Evolutionary conservation across 768 basidiomycete genomes (phyloP).

Genomic region (Panellus pusillus): DNA sequence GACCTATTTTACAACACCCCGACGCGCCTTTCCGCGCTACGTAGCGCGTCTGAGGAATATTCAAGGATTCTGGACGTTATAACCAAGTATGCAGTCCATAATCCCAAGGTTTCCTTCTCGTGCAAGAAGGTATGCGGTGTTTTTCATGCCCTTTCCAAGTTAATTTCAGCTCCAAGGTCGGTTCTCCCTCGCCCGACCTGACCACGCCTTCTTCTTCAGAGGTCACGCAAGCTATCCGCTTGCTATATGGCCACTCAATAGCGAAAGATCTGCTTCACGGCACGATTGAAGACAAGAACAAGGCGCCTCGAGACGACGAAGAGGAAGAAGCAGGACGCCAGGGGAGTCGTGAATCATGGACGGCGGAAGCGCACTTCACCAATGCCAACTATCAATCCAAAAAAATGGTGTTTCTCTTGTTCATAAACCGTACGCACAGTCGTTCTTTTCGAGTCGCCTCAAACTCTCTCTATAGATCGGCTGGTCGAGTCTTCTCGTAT

Average conservation of each 20-base stretch:
- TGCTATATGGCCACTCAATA: slow-evolving; percentile 79
- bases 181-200: slow-evolving; percentile 73
- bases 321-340: slow-evolving; percentile 26
- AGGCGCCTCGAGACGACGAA: slow-evolving; percentile 24
- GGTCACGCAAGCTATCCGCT: slow-evolving; percentile 66
- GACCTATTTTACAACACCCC: slow-evolving; percentile 95
- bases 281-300: slow-evolving; percentile 30
- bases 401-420: slow-evolving; percentile 81
- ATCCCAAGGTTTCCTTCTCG: slow-evolving; percentile 81
- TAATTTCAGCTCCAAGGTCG: slow-evolving; percentile 48
- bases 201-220: slow-evolving; percentile 74
- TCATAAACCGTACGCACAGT: slow-evolving; percentile 84
- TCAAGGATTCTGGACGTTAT: slow-evolving; percentile 87
- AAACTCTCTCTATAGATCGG: slow-evolving; percentile 58
- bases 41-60: slow-evolving; percentile 88
- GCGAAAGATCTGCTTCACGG: slow-evolving; percentile 70
- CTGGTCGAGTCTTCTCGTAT: slow-evolving; percentile 87
- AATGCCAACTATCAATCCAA: slow-evolving; percentile 89
- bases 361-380: slow-evolving; percentile 73
- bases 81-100: slow-evolving; percentile 92
- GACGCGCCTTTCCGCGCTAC: slow-evolving; percentile 80
- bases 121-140: slow-evolving; percentile 77
- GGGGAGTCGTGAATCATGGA: slow-evolving; percentile 56
- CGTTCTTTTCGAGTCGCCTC: not conserved
- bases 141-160: slow-evolving; percentile 5